Evolutionary conservation across 116 monocot species (phyloP).

Genomic region (Iris pallida): DNA sequence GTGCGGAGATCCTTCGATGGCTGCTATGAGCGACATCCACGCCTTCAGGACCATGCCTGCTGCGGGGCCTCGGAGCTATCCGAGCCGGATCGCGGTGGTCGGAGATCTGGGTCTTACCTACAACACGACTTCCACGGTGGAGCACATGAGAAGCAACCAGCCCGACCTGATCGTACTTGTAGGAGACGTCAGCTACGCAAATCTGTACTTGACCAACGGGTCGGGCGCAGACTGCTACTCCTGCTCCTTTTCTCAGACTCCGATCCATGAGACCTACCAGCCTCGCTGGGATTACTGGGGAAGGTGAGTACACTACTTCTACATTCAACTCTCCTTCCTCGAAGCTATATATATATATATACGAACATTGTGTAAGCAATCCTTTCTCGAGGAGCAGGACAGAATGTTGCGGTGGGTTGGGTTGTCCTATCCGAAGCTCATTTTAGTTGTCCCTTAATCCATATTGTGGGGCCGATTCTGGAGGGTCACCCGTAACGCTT

Average conservation of each 20-base stretch:
- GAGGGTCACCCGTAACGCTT: too few relatives aligned
- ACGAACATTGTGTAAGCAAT: too few relatives aligned
- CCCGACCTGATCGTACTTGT: conserved; percentile 27
- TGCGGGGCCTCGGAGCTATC: conserved; percentile 52
- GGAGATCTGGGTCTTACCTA: conserved; percentile 93
- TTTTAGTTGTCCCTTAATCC: too few relatives aligned
- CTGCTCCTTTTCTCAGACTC: conserved; percentile 56
- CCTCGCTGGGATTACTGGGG: conserved; percentile 82
- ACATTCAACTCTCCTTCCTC: too few relatives aligned
- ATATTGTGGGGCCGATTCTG: too few relatives aligned
- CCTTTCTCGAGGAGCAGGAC: too few relatives aligned
- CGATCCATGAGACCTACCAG: conserved; percentile 69
- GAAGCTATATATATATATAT: not conserved
- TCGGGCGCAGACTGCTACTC: conserved; percentile 64
- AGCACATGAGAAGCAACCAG: conserved; percentile 63
- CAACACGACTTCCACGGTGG: conserved; percentile 69
- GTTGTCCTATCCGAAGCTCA: too few relatives aligned
- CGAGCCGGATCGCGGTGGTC: conserved; percentile 60
- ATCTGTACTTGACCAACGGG: conserved; percentile 66
- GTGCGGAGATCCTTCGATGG: conserved; percentile 79
- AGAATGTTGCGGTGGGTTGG: too few relatives aligned
- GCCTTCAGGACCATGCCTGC: conserved; percentile 74
- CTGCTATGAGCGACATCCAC: conserved; percentile 56
- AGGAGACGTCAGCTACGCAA: conserved; percentile 66
- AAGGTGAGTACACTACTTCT: conserved; percentile 27